Base-by-base conservation (phyloP, 495 filamentous ascomycete genomes). In the Talaromyces ruber region DNA sequence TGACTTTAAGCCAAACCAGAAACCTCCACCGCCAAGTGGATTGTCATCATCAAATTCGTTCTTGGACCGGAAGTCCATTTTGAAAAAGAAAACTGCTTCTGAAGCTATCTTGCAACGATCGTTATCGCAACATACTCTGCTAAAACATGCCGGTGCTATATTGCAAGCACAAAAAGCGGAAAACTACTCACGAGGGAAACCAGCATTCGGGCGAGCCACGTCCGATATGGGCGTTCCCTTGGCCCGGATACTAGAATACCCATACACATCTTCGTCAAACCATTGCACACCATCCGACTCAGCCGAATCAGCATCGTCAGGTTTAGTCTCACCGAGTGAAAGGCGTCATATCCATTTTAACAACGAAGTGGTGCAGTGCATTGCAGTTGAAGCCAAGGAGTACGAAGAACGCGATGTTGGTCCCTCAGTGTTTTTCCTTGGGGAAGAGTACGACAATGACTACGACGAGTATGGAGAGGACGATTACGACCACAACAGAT, bases 31-130 rank as follows among this genome's bases (percentile, higher is more conserved):
- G 64, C 81, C 77, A 50, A 84, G 81, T 65, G 73, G 76, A 60
- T 69, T 96, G 9, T 93, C 91, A 14, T 92, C 90, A 62, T 91
- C 85, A 32, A 90, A 86, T 65, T 92, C 93, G 0, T 94, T 93
- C 65, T 71, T 88, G 56, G 85, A 84, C 62, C 88, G 92, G 74
- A 98, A 98, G 73, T 92, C 94, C 0, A 98, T 98, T 57, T 67
- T 98, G 50, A 98, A 98, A 72, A 98, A 97, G 78, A 85, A 93
- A 58, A 96, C 89, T 68, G 91, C 96, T 74, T 98, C 94, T 0
- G 94, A 98, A 72, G 78, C 94, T 29, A 97, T 98, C 82, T 82
- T 98, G 2, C 94, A 97, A 72, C 82, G 86, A 59, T 98, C 94
- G 1, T 71, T 97, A 4, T 97, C 94, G 3, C 85, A 92, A 6